Percentiles rank a stretch among this genome's conserved stretches.
These are phyloP conservation scores for Apiospora rasikravindrae DNA, from an alignment of 2,329 filamentous ascomycete genomes.

Conservation along the genomic window DNA sequence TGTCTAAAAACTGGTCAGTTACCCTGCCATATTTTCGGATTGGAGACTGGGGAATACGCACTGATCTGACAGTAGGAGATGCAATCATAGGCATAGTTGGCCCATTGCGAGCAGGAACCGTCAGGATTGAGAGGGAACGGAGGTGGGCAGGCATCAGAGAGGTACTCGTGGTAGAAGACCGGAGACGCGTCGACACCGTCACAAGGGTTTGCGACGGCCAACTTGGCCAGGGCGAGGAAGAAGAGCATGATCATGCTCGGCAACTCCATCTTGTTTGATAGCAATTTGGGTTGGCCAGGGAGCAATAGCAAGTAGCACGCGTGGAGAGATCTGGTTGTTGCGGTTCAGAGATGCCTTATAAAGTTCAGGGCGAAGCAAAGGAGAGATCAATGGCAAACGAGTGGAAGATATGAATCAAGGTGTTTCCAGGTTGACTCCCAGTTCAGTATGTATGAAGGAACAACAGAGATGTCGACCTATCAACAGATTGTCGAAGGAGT, in stretches of 20 bases:
- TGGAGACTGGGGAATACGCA: not conserved
- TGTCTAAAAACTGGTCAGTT: not conserved
- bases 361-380: not conserved
- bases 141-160: not conserved
- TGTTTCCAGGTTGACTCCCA: not conserved
- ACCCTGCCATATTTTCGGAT: too few species aligned
- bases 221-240: constrained; percentile 1
- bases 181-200: constrained; percentile 2
- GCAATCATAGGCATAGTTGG: not conserved
- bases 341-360: too few species aligned
- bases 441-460: not conserved
- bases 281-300: not conserved
- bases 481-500: not conserved
- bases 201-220: constrained; percentile 13
- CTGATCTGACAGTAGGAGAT: constrained; percentile 18
- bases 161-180: constrained; percentile 20
- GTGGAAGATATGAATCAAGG: not conserved
- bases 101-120: not conserved
- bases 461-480: not conserved
- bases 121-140: not conserved
- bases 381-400: not conserved
- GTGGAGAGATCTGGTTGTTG: not conserved
- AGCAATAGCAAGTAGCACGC: not conserved
- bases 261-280: not conserved
- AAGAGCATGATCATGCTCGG: not conserved